Base-by-base conservation (phyloP, 345 rosid species). In the Pseudoturritis turrita region DNA sequence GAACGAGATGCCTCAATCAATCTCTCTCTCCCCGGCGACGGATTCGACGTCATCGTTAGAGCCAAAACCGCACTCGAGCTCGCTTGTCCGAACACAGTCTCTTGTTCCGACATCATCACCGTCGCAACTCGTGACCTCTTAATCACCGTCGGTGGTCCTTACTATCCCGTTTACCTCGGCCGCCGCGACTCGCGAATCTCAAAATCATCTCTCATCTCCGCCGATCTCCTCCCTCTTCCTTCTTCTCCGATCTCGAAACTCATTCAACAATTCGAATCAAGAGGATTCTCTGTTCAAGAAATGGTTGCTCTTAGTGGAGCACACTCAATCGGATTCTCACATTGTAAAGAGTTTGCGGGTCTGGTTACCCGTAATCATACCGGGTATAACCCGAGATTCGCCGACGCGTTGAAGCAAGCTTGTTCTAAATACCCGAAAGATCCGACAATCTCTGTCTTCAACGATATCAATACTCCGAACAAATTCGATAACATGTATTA, bases 61-160 rank as follows among this genome's bases (percentile, higher is more conserved):
- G 95, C 91, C 68, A 94, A 94, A 81, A 88, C 93, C 13, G 92
- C 97, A 3, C 89, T 94, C 28, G 96, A 94, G 72, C 96, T 91
- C 31, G 67, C 86, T 18, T 91, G 98, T 64, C 97, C 98, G 2
- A 76, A 77, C 82, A 82, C 85, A 18, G 96, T 94, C 64, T 94
- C 98, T 28, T 94, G 97, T 71, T 75, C 98, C 63, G 98, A 91
- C 65, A 91, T 95, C 66, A 87, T 95, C 73, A 78, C 92, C 13
- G 83, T 80, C 47, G 95, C 97, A 0, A 65, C 96, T 0, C 96
- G 97, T 21, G 96, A 95, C 80, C 96, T 91, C 21, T 51, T 87
- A 2, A 64, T 77, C 6, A 87, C 88, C 83, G 81, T 89, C 35
- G 96, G 91, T 2, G 96, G 91, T 1, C 97, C 97, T 1, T 78